Percentiles rank a stretch among this genome's conserved stretches.
phyloP scores from a whole-genome alignment of 1,139 yeast genomes.

The Candida tropicalis region DNA sequence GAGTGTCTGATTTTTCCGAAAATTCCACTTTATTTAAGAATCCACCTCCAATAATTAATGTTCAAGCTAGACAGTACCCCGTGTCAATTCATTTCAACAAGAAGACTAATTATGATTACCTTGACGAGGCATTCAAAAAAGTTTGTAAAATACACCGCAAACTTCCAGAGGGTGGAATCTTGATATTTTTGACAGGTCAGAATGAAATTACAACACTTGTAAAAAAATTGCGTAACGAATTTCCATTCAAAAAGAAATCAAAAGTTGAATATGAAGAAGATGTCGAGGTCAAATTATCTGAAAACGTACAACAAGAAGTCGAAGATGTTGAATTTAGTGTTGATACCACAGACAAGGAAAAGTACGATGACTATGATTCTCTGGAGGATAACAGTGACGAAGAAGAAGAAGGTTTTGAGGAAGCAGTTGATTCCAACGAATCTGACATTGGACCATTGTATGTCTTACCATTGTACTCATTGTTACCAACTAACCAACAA shows the following conservation, averaged over 20 bases:
- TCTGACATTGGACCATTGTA: slow-evolving; percentile 79
- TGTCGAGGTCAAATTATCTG: slow-evolving; percentile 50
- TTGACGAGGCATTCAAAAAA: slow-evolving; percentile 85
- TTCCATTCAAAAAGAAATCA: slow-evolving; percentile 54
- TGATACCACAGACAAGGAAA: slow-evolving; percentile 34
- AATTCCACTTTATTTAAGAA: slow-evolving; percentile 66
- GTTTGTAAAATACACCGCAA: slow-evolving; percentile 82
- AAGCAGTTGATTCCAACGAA: slow-evolving; percentile 72
- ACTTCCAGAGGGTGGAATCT: slow-evolving; percentile 92
- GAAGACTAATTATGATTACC: slow-evolving; percentile 73
- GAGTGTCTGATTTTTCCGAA: slow-evolving; percentile 92
- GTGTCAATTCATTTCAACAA: slow-evolving; percentile 90
- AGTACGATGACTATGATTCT: slow-evolving; percentile 24
- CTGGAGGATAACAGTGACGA: slow-evolving; percentile 44
- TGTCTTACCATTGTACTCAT: slow-evolving; percentile 89
- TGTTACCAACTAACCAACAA: slow-evolving; percentile 90
- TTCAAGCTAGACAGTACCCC: slow-evolving; percentile 95
- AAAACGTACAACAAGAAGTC: slow-evolving; percentile 74
- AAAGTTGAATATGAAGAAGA: slow-evolving; percentile 30
- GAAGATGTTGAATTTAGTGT: slow-evolving; percentile 88
- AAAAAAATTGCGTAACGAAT: slow-evolving; percentile 64
- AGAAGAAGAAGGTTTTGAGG: slow-evolving; percentile 93
- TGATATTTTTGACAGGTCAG: slow-evolving; percentile 92
- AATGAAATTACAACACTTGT: slow-evolving; percentile 84
- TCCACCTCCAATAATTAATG: slow-evolving; percentile 88